phyloP scores from a whole-genome alignment of 441 rosid genomes.

The Hura crepitans region DNA sequence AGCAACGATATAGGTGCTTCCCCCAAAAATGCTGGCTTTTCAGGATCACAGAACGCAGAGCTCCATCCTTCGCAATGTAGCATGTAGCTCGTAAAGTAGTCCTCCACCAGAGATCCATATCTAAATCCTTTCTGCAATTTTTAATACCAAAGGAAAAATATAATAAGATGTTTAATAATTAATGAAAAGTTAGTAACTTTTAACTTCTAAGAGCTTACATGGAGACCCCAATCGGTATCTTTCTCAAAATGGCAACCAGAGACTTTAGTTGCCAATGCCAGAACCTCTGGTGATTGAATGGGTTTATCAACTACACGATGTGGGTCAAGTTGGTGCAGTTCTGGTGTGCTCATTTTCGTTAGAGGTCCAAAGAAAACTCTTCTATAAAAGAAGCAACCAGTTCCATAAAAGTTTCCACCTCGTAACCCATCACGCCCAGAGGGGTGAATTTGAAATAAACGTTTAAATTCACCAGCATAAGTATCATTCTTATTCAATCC shows the following conservation, averaged over 20 bases:
- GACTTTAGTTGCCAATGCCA: constrained; percentile 42
- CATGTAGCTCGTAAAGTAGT: constrained; percentile 49
- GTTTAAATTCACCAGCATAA: constrained; percentile 37
- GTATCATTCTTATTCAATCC: constrained; percentile 51
- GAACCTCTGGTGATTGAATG: constrained; percentile 26
- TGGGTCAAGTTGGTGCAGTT: constrained; percentile 33
- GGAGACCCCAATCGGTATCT: constrained; percentile 51
- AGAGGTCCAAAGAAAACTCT: constrained; percentile 48
- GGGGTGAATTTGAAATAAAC: constrained; percentile 27
- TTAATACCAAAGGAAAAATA: too few species aligned
- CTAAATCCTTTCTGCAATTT: constrained; percentile 52
- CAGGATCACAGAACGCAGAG: constrained; percentile 48
- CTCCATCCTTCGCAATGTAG: constrained; percentile 66
- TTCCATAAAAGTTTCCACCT: constrained; percentile 44
- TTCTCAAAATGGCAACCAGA: constrained; percentile 48
- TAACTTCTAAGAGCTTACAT: constrained; percentile 29
- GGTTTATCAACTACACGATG: constrained; percentile 26
- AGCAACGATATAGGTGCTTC: constrained; percentile 37
- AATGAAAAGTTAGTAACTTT: not conserved
- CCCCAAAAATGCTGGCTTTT: constrained; percentile 50
- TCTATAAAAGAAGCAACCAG: constrained; percentile 50
- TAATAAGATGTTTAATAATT: too few species aligned
- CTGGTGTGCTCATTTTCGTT: constrained; percentile 10
- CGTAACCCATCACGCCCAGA: constrained; percentile 40
- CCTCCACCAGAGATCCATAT: constrained; percentile 70